Evolutionary conservation across 495 filamentous ascomycete genomes (phyloP).

Genomic region (Hypoxylon fuscum): DNA sequence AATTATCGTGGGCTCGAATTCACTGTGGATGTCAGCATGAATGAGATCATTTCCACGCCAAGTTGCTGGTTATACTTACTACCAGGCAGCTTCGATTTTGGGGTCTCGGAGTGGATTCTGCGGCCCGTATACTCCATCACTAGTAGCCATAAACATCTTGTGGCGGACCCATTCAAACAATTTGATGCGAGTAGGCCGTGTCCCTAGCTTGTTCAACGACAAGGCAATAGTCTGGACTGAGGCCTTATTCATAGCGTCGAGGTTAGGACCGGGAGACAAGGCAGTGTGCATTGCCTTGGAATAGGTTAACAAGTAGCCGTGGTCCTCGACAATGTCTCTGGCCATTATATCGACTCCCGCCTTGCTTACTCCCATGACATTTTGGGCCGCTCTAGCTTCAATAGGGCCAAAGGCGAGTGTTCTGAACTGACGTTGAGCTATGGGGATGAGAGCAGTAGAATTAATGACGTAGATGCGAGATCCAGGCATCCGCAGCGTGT

Average conservation of each 20-base stretch:
- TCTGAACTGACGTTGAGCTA: constrained; percentile 35
- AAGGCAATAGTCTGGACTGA: constrained; percentile 2
- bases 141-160: neutral
- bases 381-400: neutral
- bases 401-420: constrained; percentile 40
- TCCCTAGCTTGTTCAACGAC: constrained; percentile 29
- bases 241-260: constrained; percentile 4
- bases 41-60: no score
- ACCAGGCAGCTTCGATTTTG: neutral
- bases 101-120: neutral
- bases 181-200: no score
- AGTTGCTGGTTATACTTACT: no score
- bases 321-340: constrained; percentile 12
- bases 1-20: neutral
- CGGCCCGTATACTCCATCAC: neutral
- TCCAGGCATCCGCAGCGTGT: constrained; percentile 28
- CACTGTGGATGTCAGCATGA: no score
- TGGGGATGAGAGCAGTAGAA: constrained; percentile 30
- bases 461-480: constrained; percentile 40
- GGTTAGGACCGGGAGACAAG: constrained; percentile 5
- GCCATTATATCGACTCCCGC: constrained; percentile 19
- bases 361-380: constrained; percentile 19
- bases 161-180: neutral
- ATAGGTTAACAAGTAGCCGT: constrained; percentile 17
- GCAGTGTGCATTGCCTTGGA: constrained; percentile 3